Conservation (phyloP, 345 rosid genomes). For the Moringa oleifera region DNA sequence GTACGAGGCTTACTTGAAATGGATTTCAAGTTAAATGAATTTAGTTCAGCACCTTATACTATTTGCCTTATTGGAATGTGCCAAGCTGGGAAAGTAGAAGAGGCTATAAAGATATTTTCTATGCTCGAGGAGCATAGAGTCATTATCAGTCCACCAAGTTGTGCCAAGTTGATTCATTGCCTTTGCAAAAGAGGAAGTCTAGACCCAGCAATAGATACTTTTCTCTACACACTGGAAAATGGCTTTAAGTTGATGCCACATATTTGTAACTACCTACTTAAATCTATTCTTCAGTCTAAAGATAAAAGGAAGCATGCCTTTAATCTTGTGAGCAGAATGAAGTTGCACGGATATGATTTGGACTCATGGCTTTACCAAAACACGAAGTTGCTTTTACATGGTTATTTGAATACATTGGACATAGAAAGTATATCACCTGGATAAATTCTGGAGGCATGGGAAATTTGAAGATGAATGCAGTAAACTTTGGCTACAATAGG, state of each 20-base stretch:
- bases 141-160: constrained; percentile 61
- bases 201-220: constrained; percentile 57
- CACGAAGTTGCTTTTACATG: constrained; percentile 31
- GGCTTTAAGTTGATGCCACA: constrained; percentile 47
- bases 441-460: constrained; percentile 1
- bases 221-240: constrained; percentile 59
- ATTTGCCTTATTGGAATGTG: constrained; percentile 77
- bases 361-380: constrained; percentile 30
- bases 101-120: constrained; percentile 58
- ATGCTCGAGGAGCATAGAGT: constrained; percentile 50
- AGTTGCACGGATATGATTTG: constrained; percentile 54
- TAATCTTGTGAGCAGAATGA: constrained; percentile 50
- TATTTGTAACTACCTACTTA: constrained; percentile 53
- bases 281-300: constrained; percentile 36
- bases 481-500: no score
- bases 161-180: constrained; percentile 57
- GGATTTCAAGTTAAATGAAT: constrained; percentile 46
- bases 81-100: constrained; percentile 49
- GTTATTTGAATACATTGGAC: constrained; percentile 3
- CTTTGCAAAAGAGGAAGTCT: constrained; percentile 49
- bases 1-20: constrained; percentile 44
- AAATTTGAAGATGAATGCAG: no score
- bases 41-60: constrained; percentile 53
- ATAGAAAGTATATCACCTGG: constrained; percentile 23
- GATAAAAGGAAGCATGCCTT: constrained; percentile 31